Percentiles rank a stretch among this genome's conserved stretches.
These are phyloP conservation scores for Pyricularia grisea DNA, from an alignment of 2,329 filamentous ascomycete genomes.

Conservation along the genomic window DNA sequence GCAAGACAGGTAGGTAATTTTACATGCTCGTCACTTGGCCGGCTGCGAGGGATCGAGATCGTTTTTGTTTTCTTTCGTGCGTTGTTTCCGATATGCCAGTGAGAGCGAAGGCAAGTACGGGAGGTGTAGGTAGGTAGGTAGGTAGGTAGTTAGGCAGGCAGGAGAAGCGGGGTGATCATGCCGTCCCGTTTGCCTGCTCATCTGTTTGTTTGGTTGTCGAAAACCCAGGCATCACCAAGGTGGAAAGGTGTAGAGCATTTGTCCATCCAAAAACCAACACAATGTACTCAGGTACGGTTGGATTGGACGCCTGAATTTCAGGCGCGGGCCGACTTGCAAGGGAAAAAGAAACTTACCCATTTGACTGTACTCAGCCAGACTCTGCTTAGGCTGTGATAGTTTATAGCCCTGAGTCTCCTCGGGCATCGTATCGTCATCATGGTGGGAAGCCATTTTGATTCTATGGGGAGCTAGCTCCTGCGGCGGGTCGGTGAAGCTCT, in stretches of 20 bases:
- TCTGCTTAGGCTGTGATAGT: constrained; percentile 94
- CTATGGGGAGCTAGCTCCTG: neutral
- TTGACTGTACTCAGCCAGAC: constrained; percentile 85
- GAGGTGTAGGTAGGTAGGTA: neutral
- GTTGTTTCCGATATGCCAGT: neutral
- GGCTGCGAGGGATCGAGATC: neutral
- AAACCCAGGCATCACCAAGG: neutral
- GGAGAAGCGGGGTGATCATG: neutral
- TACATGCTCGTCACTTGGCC: neutral
- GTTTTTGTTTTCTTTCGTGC: neutral
- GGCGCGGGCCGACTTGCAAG: neutral
- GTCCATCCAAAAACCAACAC: neutral
- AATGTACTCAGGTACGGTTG: neutral
- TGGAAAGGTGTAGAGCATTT: neutral
- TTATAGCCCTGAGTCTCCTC: constrained; percentile 94
- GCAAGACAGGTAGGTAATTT: neutral
- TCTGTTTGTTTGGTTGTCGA: neutral
- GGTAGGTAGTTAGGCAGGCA: neutral
- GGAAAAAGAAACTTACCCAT: constrained; percentile 57
- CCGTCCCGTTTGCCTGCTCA: neutral
- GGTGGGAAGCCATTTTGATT: constrained; percentile 53
- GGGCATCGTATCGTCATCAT: constrained; percentile 74
- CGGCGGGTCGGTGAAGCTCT: neutral
- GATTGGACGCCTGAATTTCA: neutral
- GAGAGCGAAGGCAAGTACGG: neutral